A percentile compares a stretch with the other conserved stretches of the same genome.
phyloP scores from a whole-genome alignment of 768 basidiomycete genomes.

The Pleurotus sapidus region DNA sequence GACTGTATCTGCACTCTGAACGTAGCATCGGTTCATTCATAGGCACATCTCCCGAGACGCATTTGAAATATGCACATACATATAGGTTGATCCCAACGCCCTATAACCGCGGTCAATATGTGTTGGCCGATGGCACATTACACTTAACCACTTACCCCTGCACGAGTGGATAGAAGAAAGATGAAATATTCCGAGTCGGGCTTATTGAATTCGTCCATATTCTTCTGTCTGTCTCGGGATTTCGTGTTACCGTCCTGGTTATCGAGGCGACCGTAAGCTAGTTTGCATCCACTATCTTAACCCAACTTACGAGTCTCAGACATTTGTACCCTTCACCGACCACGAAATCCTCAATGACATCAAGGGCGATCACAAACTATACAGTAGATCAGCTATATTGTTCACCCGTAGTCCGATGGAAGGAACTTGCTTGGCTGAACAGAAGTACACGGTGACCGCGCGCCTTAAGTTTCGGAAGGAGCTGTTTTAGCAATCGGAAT shows the following conservation, averaged over 20 bases:
- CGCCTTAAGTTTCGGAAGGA: slow-evolving; percentile 81
- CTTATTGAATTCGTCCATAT: slow-evolving; percentile 93
- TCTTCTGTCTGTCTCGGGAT: slow-evolving; percentile 82
- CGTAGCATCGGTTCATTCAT: slow-evolving; percentile 13
- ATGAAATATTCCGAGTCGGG: slow-evolving; percentile 86
- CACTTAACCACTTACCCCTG: slow-evolving; percentile 50
- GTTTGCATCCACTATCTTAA: background rate
- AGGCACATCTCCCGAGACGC: no score
- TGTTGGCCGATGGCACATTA: background rate
- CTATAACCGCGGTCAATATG: slow-evolving; percentile 19
- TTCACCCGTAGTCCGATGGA: background rate
- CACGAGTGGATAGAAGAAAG: slow-evolving; percentile 88
- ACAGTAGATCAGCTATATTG: slow-evolving; percentile 3
- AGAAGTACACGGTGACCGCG: slow-evolving; percentile 87
- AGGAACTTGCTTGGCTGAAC: slow-evolving; percentile 76
- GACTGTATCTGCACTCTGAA: slow-evolving; percentile 86
- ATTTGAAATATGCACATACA: slow-evolving; percentile 21
- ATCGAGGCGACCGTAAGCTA: slow-evolving; percentile 2
- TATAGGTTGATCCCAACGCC: slow-evolving; percentile 90
- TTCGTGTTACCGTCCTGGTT: slow-evolving; percentile 86
- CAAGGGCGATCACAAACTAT: slow-evolving; percentile 84
- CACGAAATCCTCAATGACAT: slow-evolving; percentile 89
- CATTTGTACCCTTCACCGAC: slow-evolving; percentile 77
- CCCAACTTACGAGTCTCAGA: slow-evolving; percentile 59
- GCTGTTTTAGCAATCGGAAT: slow-evolving; percentile 67